These are phyloP conservation scores for Trypanosoma congolense DNA, from an alignment of 208 protist species.

Conservation along the genomic window DNA sequence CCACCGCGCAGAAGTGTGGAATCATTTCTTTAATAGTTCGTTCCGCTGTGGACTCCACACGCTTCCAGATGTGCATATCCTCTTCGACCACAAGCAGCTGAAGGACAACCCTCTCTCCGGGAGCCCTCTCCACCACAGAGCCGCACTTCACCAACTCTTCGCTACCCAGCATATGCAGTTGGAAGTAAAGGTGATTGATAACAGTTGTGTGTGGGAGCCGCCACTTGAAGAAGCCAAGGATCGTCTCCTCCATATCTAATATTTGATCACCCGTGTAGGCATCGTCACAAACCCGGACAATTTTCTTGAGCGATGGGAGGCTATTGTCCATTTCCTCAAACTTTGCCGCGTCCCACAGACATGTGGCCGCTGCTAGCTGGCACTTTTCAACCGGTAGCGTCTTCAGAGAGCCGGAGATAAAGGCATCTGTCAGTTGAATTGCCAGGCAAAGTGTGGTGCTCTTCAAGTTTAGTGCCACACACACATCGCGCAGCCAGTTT, in stretches of 20 bases:
- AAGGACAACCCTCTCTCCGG: conserved; percentile 17
- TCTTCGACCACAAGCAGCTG: conserved; percentile 37
- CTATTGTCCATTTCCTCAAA: conserved; percentile 79
- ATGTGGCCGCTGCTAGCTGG: conserved; percentile 72
- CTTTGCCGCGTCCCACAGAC: conserved; percentile 79
- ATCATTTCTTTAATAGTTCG: conserved; percentile 38
- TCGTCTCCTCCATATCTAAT: conserved; percentile 73
- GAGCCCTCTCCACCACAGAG: conserved; percentile 13
- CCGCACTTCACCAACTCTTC: conserved; percentile 29
- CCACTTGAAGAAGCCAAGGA: conserved; percentile 77
- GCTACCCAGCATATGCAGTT: conserved; percentile 65
- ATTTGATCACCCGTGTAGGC: conserved; percentile 56
- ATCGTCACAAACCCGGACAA: conserved; percentile 75
- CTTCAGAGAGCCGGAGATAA: conserved; percentile 48
- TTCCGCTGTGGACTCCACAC: conserved; percentile 21
- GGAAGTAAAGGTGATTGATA: conserved; percentile 75
- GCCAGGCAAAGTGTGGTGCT: conserved; percentile 77
- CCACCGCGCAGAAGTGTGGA: conserved; percentile 40
- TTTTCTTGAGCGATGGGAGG: conserved; percentile 50
- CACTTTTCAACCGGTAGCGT: conserved; percentile 59
- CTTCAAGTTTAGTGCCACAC: conserved; percentile 64
- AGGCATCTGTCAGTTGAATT: conserved; percentile 78
- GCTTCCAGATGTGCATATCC: conserved; percentile 29
- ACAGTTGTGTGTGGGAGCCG: conserved; percentile 78
- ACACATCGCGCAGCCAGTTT: conserved; percentile 78